A percentile compares a stretch with the other conserved stretches of the same genome.
Evolutionary conservation across 2,329 filamentous ascomycete species (phyloP).

Genomic region (Fusarium sp.): DNA sequence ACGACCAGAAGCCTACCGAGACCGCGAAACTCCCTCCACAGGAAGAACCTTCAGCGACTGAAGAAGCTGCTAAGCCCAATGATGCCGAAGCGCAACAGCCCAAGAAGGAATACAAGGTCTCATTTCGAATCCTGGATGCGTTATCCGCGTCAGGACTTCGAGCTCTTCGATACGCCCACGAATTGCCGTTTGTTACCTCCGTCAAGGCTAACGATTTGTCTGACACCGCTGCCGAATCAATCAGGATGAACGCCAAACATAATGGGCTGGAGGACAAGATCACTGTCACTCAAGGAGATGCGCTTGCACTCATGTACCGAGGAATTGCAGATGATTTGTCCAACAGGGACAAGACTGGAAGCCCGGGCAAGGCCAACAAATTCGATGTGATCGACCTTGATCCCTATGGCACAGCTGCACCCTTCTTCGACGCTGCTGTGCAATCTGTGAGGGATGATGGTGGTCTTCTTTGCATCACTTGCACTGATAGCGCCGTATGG

Average conservation of each 20-base stretch:
- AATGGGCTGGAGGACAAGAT: constrained; percentile 82
- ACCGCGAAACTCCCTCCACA: constrained; percentile 18
- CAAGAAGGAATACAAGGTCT: constrained; percentile 53
- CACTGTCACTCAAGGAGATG: constrained; percentile 81
- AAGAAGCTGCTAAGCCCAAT: constrained; percentile 21
- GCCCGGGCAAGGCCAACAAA: constrained; percentile 59
- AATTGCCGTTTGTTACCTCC: constrained; percentile 85
- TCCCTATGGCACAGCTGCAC: constrained; percentile 92
- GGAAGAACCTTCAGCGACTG: constrained; percentile 26
- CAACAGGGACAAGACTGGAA: constrained; percentile 55
- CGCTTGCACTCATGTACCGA: constrained; percentile 91
- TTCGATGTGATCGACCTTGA: constrained; percentile 98
- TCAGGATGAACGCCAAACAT: constrained; percentile 85
- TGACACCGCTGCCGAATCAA: constrained; percentile 79
- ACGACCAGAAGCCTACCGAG: constrained; percentile 46
- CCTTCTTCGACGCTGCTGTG: constrained; percentile 91
- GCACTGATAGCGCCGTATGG: constrained; percentile 95
- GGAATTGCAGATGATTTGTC: constrained; percentile 68
- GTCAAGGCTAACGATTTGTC: constrained; percentile 94
- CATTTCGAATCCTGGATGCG: constrained; percentile 91
- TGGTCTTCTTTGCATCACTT: constrained; percentile 93
- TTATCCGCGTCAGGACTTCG: constrained; percentile 93
- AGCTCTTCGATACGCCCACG: constrained; percentile 89
- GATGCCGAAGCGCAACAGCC: constrained; percentile 32
- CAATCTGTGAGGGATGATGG: constrained; percentile 87